Conservation (phyloP, 805 yeast species). For the Candida wancherniae region DNA sequence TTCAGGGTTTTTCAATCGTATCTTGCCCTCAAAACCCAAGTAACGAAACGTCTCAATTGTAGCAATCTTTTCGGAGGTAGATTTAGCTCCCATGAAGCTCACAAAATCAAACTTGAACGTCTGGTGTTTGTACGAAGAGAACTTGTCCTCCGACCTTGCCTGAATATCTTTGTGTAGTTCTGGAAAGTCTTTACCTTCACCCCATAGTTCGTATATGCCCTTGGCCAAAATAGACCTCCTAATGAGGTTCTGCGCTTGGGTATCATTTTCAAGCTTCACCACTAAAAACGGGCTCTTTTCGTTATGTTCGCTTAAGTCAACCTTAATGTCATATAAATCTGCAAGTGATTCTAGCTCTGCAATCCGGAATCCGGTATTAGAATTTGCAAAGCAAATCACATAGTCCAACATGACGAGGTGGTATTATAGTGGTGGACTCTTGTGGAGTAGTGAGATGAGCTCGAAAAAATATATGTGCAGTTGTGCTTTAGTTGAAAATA, state of each 20-base stretch:
- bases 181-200: conserved; percentile 53
- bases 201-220: conserved; percentile 84
- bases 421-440: too few species aligned
- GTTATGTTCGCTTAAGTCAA: conserved; percentile 58
- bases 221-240: conserved; percentile 64
- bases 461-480: too few species aligned
- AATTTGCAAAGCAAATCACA: conserved; percentile 79
- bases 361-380: conserved; percentile 68
- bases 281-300: conserved; percentile 65
- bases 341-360: conserved; percentile 89
- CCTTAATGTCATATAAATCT: conserved; percentile 46
- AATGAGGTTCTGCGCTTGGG: conserved; percentile 60
- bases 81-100: conserved; percentile 67
- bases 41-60: conserved; percentile 70
- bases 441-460: too few species aligned
- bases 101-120: conserved; percentile 80
- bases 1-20: conserved; percentile 73
- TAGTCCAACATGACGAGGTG: conserved; percentile 54
- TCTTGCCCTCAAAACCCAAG: conserved; percentile 70
- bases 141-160: conserved; percentile 26
- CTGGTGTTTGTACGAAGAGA: conserved; percentile 35
- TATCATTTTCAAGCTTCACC: conserved; percentile 61
- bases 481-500: too few species aligned
- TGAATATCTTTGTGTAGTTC: conserved; percentile 53
- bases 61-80: conserved; percentile 45